phyloP scores from a whole-genome alignment of 169 alveolate species.

The Plasmodium billcollinsi region DNA sequence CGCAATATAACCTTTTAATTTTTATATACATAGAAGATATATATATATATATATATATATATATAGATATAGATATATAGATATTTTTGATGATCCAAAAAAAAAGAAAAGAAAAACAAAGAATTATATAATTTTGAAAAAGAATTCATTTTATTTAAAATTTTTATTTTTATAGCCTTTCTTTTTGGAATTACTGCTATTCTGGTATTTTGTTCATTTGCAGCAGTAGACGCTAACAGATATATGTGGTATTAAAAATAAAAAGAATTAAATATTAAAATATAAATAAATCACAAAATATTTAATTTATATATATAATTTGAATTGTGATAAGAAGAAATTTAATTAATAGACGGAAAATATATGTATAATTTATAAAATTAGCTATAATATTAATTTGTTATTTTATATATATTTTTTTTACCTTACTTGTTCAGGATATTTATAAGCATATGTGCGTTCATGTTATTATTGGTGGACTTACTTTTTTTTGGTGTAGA shows the following conservation, averaged over 20 bases:
- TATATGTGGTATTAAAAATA: slow-evolving; percentile 62
- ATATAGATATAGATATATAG: no score
- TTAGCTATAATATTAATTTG: not conserved
- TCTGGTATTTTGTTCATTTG: slow-evolving; percentile 64
- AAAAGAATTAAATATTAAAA: slow-evolving; percentile 4
- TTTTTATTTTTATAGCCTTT: slow-evolving; percentile 39
- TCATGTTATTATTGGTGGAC: slow-evolving; percentile 37
- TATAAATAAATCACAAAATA: not conserved
- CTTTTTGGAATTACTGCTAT: slow-evolving; percentile 63
- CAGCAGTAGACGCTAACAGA: slow-evolving; percentile 42
- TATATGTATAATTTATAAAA: not conserved
- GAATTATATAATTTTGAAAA: slow-evolving; percentile 10
- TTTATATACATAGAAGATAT: no score
- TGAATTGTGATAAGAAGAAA: not conserved
- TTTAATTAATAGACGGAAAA: not conserved
- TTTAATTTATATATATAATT: slow-evolving; percentile 4
- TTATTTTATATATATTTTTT: slow-evolving; percentile 6
- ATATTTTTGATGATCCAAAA: slow-evolving; percentile 1
- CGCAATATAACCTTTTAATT: not conserved
- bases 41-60: not conserved
- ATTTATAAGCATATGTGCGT: slow-evolving; percentile 61
- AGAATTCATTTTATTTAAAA: not conserved
- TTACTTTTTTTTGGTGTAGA: slow-evolving; percentile 66
- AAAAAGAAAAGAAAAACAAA: not conserved
- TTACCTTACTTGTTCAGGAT: slow-evolving; percentile 47